Evolutionary conservation across 768 basidiomycete species (phyloP).

Genomic region (Naematelia aurantialba): DNA sequence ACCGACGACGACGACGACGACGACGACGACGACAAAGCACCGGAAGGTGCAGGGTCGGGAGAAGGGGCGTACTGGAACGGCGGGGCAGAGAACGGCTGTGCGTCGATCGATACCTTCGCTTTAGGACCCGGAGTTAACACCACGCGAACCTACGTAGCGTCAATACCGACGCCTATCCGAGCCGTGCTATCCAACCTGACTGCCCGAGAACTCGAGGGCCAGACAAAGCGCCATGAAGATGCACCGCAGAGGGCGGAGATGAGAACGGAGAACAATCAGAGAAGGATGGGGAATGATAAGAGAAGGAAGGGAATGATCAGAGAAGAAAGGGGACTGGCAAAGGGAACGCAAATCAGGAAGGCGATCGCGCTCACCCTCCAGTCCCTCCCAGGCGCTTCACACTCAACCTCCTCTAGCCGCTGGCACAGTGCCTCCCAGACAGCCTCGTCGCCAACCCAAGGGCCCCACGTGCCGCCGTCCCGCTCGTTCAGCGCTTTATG

Average conservation of each 20-base stretch:
- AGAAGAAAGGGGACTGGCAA: conserved; percentile 9
- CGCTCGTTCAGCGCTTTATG: conserved; percentile 20
- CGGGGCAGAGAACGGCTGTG: not conserved
- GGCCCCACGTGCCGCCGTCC: conserved; percentile 30
- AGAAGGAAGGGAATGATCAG: too few relatives aligned
- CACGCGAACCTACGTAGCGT: not conserved
- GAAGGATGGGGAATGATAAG: too few relatives aligned
- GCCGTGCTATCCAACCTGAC: too few relatives aligned
- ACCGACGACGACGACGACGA: too few relatives aligned
- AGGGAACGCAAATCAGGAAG: not conserved
- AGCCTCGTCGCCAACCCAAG: conserved; percentile 28
- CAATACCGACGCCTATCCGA: not conserved
- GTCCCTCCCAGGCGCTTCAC: conserved; percentile 20
- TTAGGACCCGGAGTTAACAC: not conserved
- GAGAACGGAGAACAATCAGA: too few relatives aligned
- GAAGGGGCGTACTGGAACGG: not conserved
- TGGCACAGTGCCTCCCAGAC: conserved; percentile 22
- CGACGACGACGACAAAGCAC: too few relatives aligned
- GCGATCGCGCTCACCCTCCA: conserved; percentile 25
- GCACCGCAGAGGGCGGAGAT: too few relatives aligned
- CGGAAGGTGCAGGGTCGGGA: not conserved
- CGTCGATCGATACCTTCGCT: not conserved
- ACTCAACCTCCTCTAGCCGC: conserved; percentile 16
- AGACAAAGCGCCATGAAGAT: too few relatives aligned
- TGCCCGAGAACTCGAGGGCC: too few relatives aligned